phyloP scores from a whole-genome alignment of 2,329 filamentous ascomycete genomes.

The Penicillium sclerotigenum region DNA sequence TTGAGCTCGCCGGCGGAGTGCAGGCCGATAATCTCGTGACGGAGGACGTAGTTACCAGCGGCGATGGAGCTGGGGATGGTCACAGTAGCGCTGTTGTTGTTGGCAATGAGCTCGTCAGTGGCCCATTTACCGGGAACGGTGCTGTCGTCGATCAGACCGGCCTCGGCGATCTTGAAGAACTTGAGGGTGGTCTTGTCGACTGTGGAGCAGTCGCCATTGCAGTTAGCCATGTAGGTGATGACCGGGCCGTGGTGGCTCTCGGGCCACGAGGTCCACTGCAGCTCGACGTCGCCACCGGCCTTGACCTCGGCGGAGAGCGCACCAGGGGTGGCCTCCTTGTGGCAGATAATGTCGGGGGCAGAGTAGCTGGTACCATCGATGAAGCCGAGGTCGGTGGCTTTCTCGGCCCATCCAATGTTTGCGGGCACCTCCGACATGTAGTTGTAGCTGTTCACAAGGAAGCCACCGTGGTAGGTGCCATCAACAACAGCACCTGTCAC shows the following conservation, averaged over 20 bases:
- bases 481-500: conserved; percentile 37
- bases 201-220: conserved; percentile 54
- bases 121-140: conserved; percentile 53
- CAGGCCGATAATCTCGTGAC: conserved; percentile 56
- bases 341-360: conserved; percentile 59
- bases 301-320: conserved; percentile 53
- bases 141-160: conserved; percentile 50
- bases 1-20: conserved; percentile 47
- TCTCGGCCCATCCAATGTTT: conserved; percentile 55
- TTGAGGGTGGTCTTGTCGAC: conserved; percentile 54
- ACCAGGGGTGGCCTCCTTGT: conserved; percentile 55
- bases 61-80: conserved; percentile 48
- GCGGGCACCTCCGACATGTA: conserved; percentile 40
- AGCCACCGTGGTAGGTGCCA: conserved; percentile 41
- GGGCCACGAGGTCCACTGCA: conserved; percentile 67
- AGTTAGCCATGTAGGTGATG: conserved; percentile 62
- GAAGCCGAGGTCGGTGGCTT: conserved; percentile 54
- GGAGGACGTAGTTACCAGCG: conserved; percentile 53
- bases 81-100: conserved; percentile 52
- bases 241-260: conserved; percentile 62
- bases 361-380: conserved; percentile 49
- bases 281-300: conserved; percentile 58
- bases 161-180: conserved; percentile 63
- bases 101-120: conserved; percentile 51
- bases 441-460: conserved; percentile 36